A percentile compares a stretch with the other conserved stretches of the same genome.
phyloP scores from a whole-genome alignment of 768 basidiomycete genomes.

The Infundibulicybe gibba region DNA sequence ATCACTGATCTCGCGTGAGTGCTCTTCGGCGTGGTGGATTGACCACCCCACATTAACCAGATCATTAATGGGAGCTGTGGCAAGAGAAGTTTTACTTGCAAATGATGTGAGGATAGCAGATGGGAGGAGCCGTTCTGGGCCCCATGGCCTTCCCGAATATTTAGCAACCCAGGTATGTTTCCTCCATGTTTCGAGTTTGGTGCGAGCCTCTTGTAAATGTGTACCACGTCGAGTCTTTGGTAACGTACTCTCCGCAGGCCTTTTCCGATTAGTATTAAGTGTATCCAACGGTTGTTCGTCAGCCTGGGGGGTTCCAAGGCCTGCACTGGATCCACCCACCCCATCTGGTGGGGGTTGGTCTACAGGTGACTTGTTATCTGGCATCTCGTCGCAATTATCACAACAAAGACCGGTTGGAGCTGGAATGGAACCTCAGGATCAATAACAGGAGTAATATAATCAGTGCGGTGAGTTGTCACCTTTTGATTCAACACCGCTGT shows the following conservation, averaged over 20 bases:
- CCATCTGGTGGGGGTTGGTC: too few species aligned
- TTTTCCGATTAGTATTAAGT: too few species aligned
- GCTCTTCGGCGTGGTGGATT: neutral
- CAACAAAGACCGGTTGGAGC: neutral
- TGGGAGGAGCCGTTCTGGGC: neutral
- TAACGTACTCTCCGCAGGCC: neutral
- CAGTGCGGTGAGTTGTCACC: too few species aligned
- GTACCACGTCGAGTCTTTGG: neutral
- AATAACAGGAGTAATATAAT: neutral
- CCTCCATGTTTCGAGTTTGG: neutral
- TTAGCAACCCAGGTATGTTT: neutral
- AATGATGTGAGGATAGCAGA: neutral
- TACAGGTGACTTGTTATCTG: too few species aligned
- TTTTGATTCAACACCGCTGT: conserved; percentile 27
- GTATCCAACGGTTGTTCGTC: too few species aligned
- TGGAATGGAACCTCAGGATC: neutral
- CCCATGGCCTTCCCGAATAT: neutral
- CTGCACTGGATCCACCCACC: too few species aligned
- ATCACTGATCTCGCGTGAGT: neutral
- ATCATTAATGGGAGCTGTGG: neutral
- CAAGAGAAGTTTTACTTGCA: neutral
- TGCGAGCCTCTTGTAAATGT: neutral
- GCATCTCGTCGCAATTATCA: neutral
- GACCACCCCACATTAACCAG: neutral
- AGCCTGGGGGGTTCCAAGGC: too few species aligned